Base-by-base conservation (phyloP, 1,284 basidiomycete genomes). In the Leucoagaricus sp. region DNA sequence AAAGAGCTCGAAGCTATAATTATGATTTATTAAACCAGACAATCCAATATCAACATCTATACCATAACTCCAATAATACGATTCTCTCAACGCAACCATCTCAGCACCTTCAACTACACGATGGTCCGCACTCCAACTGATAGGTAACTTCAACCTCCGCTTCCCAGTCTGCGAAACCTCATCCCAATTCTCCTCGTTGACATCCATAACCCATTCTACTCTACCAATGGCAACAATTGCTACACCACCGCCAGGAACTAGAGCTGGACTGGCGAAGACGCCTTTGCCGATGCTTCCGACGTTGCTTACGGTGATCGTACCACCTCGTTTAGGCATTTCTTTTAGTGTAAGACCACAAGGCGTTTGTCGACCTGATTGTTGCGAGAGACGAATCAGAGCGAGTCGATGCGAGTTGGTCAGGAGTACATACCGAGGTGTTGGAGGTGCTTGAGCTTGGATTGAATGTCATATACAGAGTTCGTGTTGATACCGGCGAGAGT, bases 71-170 rank as follows among this genome's bases (percentile, higher is more conserved):
- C n/a, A n/a, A n/a, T n/a, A n/a, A n/a, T n/a, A n/a, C n/a, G n/a
- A n/a, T n/a, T n/a, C n/a, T n/a, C n/a, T n/a, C n/a, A 97, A 93
- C 55, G 89, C 88, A 45, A 94, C 94, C 59, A 97, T 71, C 75
- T 97, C 95, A 0, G 94, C 94, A 5, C 95, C 95, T 69, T 97
- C 94, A 7, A 96, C 87, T 5, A 96, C 86, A 17, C 95, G 75
- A 75, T 97, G 95, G 69, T 97, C 95, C 29, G 90, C 95, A 62
- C 86, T 88, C 90, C 93, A 96, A 59, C 89, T 91, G 2, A 94
- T 81, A 21, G 85, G 83, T 48, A 93, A 74, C 72, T 87, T 86
- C 59, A 96, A 71, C 63, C 92, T 79, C 58, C 81, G 72, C 64
- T 85, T 80, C 0, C 87, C 89, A 40, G 21, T 44, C 15, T 49